Percentiles rank a stretch among this genome's conserved stretches.
These are phyloP conservation scores for Trametes meyenii DNA, from an alignment of 768 basidiomycete species.

Conservation along the genomic window DNA sequence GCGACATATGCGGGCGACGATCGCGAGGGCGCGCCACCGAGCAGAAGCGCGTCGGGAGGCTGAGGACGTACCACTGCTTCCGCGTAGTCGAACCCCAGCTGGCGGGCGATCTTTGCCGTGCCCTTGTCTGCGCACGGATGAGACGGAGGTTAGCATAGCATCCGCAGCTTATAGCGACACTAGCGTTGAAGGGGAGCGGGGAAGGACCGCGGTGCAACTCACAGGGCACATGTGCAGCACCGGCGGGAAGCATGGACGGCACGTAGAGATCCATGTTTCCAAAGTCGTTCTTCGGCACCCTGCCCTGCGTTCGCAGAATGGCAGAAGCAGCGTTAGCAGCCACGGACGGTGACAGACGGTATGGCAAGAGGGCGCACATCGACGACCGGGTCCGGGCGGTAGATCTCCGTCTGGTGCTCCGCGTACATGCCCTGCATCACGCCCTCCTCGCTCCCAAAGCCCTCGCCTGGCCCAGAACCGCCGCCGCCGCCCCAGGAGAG, in stretches of 20 bases:
- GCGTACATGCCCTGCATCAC: slow-evolving; percentile 89
- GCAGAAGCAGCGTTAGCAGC: neutral
- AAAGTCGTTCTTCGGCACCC: slow-evolving; percentile 92
- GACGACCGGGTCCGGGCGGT: slow-evolving; percentile 75
- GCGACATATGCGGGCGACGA: slow-evolving; percentile 18
- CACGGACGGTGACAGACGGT: neutral
- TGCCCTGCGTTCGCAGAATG: slow-evolving; percentile 57
- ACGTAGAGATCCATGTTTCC: slow-evolving; percentile 97
- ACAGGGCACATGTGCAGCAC: slow-evolving; percentile 92
- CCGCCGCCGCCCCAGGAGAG: slow-evolving; percentile 7
- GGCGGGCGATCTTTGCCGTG: slow-evolving; percentile 84
- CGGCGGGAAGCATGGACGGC: slow-evolving; percentile 89
- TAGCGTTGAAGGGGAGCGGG: neutral
- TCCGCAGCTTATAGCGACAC: neutral
- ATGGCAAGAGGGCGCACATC: slow-evolving; percentile 58
- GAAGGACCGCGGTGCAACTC: slow-evolving; percentile 37
- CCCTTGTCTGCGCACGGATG: slow-evolving; percentile 54
- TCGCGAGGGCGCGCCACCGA: slow-evolving; percentile 7
- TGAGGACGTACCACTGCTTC: slow-evolving; percentile 83
- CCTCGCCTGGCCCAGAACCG: slow-evolving; percentile 22
- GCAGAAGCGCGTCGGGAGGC: slow-evolving; percentile 26
- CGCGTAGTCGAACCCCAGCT: slow-evolving; percentile 86
- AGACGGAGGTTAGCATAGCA: neutral
- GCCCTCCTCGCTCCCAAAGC: slow-evolving; percentile 45
- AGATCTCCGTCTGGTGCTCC: slow-evolving; percentile 80